Conservation (phyloP, 495 filamentous ascomycete genomes). For the Lasiosphaeria miniovina region DNA sequence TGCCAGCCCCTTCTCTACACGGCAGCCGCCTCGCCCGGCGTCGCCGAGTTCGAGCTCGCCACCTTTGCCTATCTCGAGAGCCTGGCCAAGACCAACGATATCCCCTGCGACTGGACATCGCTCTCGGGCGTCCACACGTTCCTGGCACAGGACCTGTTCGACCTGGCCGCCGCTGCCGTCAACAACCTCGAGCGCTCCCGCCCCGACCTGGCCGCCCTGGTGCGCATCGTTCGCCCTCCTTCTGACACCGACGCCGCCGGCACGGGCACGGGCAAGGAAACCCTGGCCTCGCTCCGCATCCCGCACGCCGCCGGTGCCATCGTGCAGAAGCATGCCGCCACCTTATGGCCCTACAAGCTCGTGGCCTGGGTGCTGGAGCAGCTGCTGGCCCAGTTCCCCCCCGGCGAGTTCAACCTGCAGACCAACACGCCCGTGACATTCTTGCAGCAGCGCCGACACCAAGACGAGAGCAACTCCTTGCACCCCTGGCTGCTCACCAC, state of each 20-base stretch:
- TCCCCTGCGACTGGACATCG: constrained; percentile 61
- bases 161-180: constrained; percentile 41
- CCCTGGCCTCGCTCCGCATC: constrained; percentile 33
- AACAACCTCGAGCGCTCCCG: constrained; percentile 39
- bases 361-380: constrained; percentile 62
- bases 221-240: constrained; percentile 31
- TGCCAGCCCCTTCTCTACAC: constrained; percentile 63
- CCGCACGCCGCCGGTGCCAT: constrained; percentile 46
- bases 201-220: constrained; percentile 48
- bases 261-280: constrained; percentile 8
- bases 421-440: constrained; percentile 65
- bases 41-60: constrained; percentile 62
- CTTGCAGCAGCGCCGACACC: constrained; percentile 25
- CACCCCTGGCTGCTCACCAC: constrained; percentile 57
- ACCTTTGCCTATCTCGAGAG: constrained; percentile 53
- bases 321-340: constrained; percentile 44
- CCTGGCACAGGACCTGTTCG: constrained; percentile 46
- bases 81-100: constrained; percentile 47
- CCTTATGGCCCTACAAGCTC: constrained; percentile 78
- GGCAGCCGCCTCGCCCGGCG: constrained; percentile 32
- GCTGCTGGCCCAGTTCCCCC: constrained; percentile 38
- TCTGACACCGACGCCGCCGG: constrained; percentile 22
- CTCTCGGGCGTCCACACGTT: constrained; percentile 48
- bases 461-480: neutral
- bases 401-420: constrained; percentile 61